Percentiles rank a stretch among this genome's conserved stretches.
Evolutionary conservation across 108 stramenopile genomes (phyloP).

Genomic region (Phaeodactylum tricornutum): DNA sequence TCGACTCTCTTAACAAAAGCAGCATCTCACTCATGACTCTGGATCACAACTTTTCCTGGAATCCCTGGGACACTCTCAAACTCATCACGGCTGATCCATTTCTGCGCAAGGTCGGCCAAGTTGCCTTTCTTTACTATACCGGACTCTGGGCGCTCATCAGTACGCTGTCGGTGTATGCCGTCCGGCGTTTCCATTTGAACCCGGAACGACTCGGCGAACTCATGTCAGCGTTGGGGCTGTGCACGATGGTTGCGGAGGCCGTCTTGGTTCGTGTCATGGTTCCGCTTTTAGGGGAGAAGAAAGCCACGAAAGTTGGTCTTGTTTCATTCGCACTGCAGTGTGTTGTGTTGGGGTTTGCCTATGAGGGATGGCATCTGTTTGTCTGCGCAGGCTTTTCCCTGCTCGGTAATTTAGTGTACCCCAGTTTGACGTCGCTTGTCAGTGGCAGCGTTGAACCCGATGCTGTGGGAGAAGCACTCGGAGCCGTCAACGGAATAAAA

Average conservation of each 20-base stretch:
- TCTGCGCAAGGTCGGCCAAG: constrained; percentile 61
- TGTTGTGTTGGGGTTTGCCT: constrained; percentile 74
- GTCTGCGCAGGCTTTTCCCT: constrained; percentile 71
- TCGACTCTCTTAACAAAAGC: constrained; percentile 5
- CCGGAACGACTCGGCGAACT: constrained; percentile 84
- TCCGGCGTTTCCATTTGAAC: constrained; percentile 65
- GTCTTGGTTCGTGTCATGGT: constrained; percentile 81
- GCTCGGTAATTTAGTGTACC: constrained; percentile 90
- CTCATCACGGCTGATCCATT: constrained; percentile 60
- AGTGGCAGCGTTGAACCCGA: constrained; percentile 68
- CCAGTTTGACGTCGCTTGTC: constrained; percentile 78
- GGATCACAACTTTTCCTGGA: constrained; percentile 29
- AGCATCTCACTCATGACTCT: constrained; percentile 2
- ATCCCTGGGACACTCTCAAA: constrained; percentile 51
- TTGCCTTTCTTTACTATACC: constrained; percentile 91
- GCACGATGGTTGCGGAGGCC: constrained; percentile 91
- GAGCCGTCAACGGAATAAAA: constrained; percentile 92
- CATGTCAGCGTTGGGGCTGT: constrained; percentile 84
- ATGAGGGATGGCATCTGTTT: constrained; percentile 71
- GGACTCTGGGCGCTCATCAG: constrained; percentile 89
- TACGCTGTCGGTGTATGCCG: constrained; percentile 79
- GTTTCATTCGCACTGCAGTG: constrained; percentile 84
- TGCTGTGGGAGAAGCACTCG: constrained; percentile 86
- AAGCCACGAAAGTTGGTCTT: constrained; percentile 75
- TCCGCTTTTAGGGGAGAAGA: constrained; percentile 73